Evolutionary conservation across 179 eudicot species (phyloP).

Genomic region (Monotropa hypopitys): DNA sequence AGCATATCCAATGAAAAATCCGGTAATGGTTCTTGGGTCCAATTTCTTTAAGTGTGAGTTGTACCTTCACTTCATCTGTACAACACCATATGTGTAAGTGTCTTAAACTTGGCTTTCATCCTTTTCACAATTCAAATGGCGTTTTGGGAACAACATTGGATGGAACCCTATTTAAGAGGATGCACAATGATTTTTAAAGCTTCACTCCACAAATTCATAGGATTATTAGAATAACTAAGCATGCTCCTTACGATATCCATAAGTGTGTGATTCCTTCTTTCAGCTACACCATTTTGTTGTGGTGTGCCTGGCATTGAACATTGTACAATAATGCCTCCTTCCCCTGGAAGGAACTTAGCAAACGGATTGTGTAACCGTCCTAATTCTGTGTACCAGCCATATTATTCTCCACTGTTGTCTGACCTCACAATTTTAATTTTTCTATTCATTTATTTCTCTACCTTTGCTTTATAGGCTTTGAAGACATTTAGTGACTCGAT

Average conservation of each 20-base stretch:
- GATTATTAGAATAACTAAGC: not conserved
- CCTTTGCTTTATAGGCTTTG: not conserved
- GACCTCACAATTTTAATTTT: not conserved
- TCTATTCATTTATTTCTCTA: not conserved
- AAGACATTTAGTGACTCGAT: not conserved
- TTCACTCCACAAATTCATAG: not conserved
- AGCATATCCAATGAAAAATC: not conserved
- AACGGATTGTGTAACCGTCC: not conserved
- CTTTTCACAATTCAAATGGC: too few species aligned
- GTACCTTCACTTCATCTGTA: not conserved
- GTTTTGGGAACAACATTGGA: not conserved
- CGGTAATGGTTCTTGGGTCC: not conserved
- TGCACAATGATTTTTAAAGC: not conserved
- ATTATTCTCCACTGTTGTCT: not conserved
- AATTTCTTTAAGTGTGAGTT: not conserved
- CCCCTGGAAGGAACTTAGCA: not conserved
- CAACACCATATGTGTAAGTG: not conserved
- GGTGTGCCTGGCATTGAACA: not conserved
- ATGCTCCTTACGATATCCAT: not conserved
- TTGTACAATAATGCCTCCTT: not conserved
- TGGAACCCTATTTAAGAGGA: not conserved
- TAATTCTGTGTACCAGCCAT: not conserved
- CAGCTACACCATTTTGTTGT: not conserved
- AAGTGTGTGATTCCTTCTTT: not conserved
- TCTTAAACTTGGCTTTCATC: not conserved